phyloP scores from a whole-genome alignment of 2,329 filamentous ascomycete species.

The Aureobasidium namibiae region DNA sequence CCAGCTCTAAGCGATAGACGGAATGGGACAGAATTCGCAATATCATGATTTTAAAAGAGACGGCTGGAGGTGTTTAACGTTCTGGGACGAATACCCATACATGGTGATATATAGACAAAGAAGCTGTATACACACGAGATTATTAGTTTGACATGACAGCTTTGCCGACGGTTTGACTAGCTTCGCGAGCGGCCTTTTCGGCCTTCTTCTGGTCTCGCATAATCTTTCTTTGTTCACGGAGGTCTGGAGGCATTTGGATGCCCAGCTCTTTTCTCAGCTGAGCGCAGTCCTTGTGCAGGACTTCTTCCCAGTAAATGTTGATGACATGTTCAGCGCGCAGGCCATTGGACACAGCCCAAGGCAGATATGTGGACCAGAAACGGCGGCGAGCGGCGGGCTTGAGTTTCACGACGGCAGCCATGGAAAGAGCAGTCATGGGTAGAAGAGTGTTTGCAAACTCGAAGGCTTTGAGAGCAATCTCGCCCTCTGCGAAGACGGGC shows the following conservation, averaged over 20 bases:
- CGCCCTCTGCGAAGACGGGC: constrained; percentile 86
- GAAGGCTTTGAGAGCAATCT: constrained; percentile 95
- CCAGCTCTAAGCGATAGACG: constrained; percentile 34
- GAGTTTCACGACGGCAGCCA: constrained; percentile 60
- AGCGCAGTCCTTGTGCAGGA: constrained; percentile 73
- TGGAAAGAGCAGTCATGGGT: constrained; percentile 86
- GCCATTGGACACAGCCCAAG: constrained; percentile 86
- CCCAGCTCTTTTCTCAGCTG: constrained; percentile 66
- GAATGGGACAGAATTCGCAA: background rate
- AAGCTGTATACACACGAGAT: constrained; percentile 2
- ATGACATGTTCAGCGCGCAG: constrained; percentile 70
- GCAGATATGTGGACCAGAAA: constrained; percentile 70
- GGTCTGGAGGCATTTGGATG: constrained; percentile 81
- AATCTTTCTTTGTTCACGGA: constrained; percentile 66
- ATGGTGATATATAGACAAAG: constrained; percentile 8
- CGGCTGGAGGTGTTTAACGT: background rate
- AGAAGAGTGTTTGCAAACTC: constrained; percentile 92
- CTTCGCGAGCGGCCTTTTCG: constrained; percentile 43
- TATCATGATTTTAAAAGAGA: background rate
- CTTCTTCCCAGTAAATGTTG: constrained; percentile 97
- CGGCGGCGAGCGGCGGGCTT: constrained; percentile 55
- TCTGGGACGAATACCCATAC: background rate
- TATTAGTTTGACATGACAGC: constrained; percentile 11
- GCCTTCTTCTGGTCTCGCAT: constrained; percentile 61
- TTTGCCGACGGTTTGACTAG: constrained; percentile 13